Evolutionary conservation across 768 basidiomycete genomes (phyloP), one percentile per base, ranked within the genome.

Genomic region (Calocera cornea): DNA sequence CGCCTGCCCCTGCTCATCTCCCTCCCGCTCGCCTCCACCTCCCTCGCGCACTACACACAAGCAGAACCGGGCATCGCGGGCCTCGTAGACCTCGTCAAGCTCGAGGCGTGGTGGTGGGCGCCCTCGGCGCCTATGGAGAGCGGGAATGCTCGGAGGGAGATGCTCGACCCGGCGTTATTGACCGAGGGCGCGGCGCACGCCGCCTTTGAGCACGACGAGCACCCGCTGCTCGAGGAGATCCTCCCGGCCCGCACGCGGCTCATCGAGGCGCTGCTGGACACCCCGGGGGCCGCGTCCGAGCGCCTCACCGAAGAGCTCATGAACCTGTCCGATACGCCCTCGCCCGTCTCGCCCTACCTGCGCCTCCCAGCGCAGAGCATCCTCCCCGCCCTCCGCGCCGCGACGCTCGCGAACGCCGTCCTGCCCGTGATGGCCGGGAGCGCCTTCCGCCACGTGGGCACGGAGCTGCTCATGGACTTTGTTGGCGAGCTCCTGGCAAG

Each of bases 51-150:
- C 70, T 94, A 94, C 72, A 72, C 76, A 22, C 82, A 81, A 54
- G 92, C 85, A 0, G 90, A 92, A 72, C 90, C 92, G 8, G 92
- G 92, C 0, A 83, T 94, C n/a, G 82, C 87, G 73, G 92, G 92
- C 1, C 74, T 94, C 22, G 85, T 93, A 0, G 92, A 94, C 74
- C 80, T 94, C 19, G 83, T 92, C 36, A 86, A 86, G 69, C 93
- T 92, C 89, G 84, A 88, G 68, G 75, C 92, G 60, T 93, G 88
- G 88, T 85, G 81, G 74, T 92, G 87, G 86, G 76, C 83, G n/a
- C n/a, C n/a, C 63, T 72, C 78, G 17, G 80, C 82, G n/a, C 69
- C 78, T 7, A 75, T 34, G 17, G 78, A 78, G 27, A 76, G 88
- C 3, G 71, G 75, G 47, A 72, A 74, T 10, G 73, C 77, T 1